These are phyloP conservation scores for Phyllachora maydis DNA, from an alignment of 2,329 filamentous ascomycete species.

Conservation along the genomic window DNA sequence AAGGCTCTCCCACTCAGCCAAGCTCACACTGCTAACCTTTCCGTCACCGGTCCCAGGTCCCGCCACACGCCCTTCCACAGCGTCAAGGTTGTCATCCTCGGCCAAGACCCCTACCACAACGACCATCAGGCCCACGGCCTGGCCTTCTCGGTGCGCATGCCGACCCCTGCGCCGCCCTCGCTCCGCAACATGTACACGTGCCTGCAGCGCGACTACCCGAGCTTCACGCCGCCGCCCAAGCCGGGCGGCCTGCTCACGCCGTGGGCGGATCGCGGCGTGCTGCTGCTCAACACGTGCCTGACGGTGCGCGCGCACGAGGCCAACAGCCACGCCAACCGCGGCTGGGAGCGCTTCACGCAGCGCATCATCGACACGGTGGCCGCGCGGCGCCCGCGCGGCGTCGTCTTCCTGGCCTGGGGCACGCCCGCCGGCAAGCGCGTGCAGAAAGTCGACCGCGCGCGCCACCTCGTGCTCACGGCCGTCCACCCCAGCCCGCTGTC, in stretches of 20 bases:
- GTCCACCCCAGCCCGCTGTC: slow-evolving; percentile 91
- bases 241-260: slow-evolving; percentile 69
- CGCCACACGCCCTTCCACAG: slow-evolving; percentile 73
- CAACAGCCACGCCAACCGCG: slow-evolving; percentile 65
- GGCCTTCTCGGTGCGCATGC: slow-evolving; percentile 83
- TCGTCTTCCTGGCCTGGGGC: slow-evolving; percentile 94
- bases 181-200: slow-evolving; percentile 86
- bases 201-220: slow-evolving; percentile 72
- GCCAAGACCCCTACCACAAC: slow-evolving; percentile 96
- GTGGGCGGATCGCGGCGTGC: slow-evolving; percentile 84
- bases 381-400: slow-evolving; percentile 53
- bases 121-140: slow-evolving; percentile 88
- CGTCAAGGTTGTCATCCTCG: slow-evolving; percentile 83
- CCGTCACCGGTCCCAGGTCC: slow-evolving; percentile 41
- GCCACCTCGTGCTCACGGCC: slow-evolving; percentile 66
- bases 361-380: slow-evolving; percentile 76
- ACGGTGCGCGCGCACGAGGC: slow-evolving; percentile 82
- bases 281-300: slow-evolving; percentile 86
- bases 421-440: slow-evolving; percentile 66
- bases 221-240: slow-evolving; percentile 54
- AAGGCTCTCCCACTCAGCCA: slow-evolving; percentile 1
- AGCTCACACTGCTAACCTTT: slow-evolving; percentile 5
- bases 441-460: slow-evolving; percentile 45
- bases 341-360: slow-evolving; percentile 90
- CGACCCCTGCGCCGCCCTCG: slow-evolving; percentile 72